Evolutionary conservation across 2,329 filamentous ascomycete genomes (phyloP).

Genomic region (Ilyonectria destructans): DNA sequence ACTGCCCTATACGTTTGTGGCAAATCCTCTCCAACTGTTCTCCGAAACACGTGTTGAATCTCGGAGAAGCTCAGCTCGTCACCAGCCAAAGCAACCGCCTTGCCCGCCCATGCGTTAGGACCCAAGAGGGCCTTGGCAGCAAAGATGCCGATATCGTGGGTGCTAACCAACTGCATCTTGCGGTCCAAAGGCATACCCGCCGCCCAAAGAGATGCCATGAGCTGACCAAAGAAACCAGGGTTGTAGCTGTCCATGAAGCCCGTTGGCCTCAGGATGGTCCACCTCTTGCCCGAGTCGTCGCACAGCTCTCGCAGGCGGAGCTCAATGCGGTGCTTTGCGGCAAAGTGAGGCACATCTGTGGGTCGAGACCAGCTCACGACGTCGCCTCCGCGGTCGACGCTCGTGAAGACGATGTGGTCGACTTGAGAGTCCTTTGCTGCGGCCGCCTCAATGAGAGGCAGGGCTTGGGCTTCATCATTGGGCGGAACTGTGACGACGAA

Average conservation of each 20-base stretch:
- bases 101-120: too few relatives aligned
- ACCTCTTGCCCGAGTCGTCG: slow-evolving; percentile 18
- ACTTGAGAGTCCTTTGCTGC: slow-evolving; percentile 18
- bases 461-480: slow-evolving; percentile 44
- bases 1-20: slow-evolving; percentile 28
- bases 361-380: slow-evolving; percentile 30
- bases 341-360: slow-evolving; percentile 41
- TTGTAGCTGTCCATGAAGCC: slow-evolving; percentile 51
- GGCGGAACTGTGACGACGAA: slow-evolving; percentile 50
- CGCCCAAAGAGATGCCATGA: slow-evolving; percentile 49
- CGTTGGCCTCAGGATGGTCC: slow-evolving; percentile 48
- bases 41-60: slow-evolving; percentile 17
- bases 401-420: slow-evolving; percentile 42
- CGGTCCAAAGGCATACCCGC: slow-evolving; percentile 44
- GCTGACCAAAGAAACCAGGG: slow-evolving; percentile 44
- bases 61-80: background rate
- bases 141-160: slow-evolving; percentile 44
- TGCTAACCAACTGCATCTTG: slow-evolving; percentile 48
- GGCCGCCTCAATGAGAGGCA: slow-evolving; percentile 47
- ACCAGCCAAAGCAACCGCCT: too few relatives aligned
- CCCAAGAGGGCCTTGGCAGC: too few relatives aligned
- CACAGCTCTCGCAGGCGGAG: slow-evolving; percentile 27
- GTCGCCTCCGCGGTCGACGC: slow-evolving; percentile 39
- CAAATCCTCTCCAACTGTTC: slow-evolving; percentile 11
- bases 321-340: slow-evolving; percentile 41